Conservation (phyloP, 192 early-diverging fungal species). For the Umbelopsis ramanniana region DNA sequence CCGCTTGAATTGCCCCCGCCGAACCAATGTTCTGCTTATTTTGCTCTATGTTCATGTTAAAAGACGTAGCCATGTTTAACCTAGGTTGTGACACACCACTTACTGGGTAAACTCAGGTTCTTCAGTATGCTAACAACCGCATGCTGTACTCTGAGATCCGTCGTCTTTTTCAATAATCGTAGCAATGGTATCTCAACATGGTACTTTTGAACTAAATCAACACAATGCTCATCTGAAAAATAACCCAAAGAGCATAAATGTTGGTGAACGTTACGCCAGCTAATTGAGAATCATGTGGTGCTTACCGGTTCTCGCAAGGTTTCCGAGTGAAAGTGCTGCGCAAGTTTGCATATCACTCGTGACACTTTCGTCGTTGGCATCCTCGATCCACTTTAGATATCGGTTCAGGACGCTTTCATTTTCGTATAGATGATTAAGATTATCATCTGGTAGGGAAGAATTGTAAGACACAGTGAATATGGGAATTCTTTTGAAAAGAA, state of each 20-base stretch:
- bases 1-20: slow-evolving; percentile 48
- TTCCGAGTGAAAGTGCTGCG: slow-evolving; percentile 70
- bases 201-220: slow-evolving; percentile 60
- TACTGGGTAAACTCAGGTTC: slow-evolving; percentile 68
- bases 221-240: slow-evolving; percentile 63
- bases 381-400: slow-evolving; percentile 48
- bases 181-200: slow-evolving; percentile 58
- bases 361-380: slow-evolving; percentile 33
- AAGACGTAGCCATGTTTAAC: not conserved
- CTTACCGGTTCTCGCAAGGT: slow-evolving; percentile 68
- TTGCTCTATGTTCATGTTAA: slow-evolving; percentile 34
- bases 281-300: not conserved
- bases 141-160: slow-evolving; percentile 56
- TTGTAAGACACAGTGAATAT: not conserved
- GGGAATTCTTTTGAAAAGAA: too few relatives aligned
- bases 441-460: slow-evolving; percentile 41
- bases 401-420: slow-evolving; percentile 44
- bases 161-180: slow-evolving; percentile 49
- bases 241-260: not conserved
- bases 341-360: slow-evolving; percentile 49
- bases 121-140: slow-evolving; percentile 69
- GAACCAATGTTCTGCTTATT: slow-evolving; percentile 55
- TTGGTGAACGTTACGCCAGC: not conserved
- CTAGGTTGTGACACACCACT: not conserved
- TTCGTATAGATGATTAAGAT: slow-evolving; percentile 53